Evolutionary conservation across 2,329 filamentous ascomycete species (phyloP).

Genomic region (Lanzia echinophila): DNA sequence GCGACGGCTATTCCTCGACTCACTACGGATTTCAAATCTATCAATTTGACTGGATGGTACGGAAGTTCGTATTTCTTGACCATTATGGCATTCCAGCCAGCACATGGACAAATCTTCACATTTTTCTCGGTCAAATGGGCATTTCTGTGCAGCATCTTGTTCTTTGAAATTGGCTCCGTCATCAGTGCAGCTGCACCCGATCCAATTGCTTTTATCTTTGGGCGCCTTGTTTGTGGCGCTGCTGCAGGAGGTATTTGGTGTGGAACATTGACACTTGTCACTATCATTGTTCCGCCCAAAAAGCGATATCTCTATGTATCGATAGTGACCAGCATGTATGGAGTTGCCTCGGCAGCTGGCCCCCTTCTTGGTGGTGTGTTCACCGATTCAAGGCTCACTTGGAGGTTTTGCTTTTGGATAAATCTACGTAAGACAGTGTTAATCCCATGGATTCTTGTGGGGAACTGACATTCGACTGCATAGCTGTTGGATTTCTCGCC

Average conservation of each 20-base stretch:
- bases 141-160: background rate
- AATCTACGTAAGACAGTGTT: background rate
- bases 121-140: slow-evolving; percentile 11
- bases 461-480: no score
- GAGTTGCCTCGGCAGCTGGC: slow-evolving; percentile 54
- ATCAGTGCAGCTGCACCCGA: slow-evolving; percentile 19
- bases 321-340: slow-evolving; percentile 59
- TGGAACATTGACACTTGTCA: slow-evolving; percentile 37
- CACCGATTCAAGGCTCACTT: slow-evolving; percentile 46
- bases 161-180: slow-evolving; percentile 19
- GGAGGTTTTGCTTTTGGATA: slow-evolving; percentile 43
- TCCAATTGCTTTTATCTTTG: slow-evolving; percentile 13
- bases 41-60: slow-evolving; percentile 41
- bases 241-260: slow-evolving; percentile 23
- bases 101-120: slow-evolving; percentile 14
- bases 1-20: slow-evolving; percentile 42
- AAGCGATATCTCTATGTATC: slow-evolving; percentile 45
- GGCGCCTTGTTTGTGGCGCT: slow-evolving; percentile 18
- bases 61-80: slow-evolving; percentile 32
- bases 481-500: slow-evolving; percentile 27
- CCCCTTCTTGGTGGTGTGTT: slow-evolving; percentile 58
- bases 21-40: slow-evolving; percentile 33
- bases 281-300: slow-evolving; percentile 24
- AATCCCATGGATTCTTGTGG: background rate
- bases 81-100: slow-evolving; percentile 25